phyloP scores from a whole-genome alignment of 1,139 yeast species.

The Sugiyamaella sp. region DNA sequence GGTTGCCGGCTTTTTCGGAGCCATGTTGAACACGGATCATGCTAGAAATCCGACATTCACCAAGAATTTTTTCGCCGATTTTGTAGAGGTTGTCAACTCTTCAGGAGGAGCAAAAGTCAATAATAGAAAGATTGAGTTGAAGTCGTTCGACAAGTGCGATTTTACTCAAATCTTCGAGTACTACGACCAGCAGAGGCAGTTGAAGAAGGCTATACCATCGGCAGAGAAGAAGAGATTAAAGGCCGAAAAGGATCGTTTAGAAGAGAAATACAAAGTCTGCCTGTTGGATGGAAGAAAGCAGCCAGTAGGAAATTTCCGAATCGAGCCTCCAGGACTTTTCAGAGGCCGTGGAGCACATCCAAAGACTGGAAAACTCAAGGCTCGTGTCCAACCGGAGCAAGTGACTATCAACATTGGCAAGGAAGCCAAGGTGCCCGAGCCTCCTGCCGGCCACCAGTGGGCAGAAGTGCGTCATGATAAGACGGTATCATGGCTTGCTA shows the following conservation, averaged over 20 bases:
- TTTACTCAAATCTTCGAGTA: constrained; percentile 73
- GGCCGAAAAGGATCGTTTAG: constrained; percentile 70
- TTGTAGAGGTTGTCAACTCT: constrained; percentile 66
- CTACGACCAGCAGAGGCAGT: constrained; percentile 71
- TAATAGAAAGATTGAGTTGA: constrained; percentile 51
- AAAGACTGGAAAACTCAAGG: constrained; percentile 77
- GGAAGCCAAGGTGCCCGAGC: constrained; percentile 71
- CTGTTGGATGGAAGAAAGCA: constrained; percentile 84
- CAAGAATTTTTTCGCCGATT: constrained; percentile 83
- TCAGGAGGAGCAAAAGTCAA: constrained; percentile 58
- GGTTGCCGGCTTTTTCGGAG: constrained; percentile 94
- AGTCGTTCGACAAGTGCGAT: constrained; percentile 70
- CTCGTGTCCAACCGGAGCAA: constrained; percentile 84
- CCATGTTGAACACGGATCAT: constrained; percentile 86
- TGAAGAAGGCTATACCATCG: constrained; percentile 64
- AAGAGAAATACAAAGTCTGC: constrained; percentile 83
- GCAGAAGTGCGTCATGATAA: constrained; percentile 87
- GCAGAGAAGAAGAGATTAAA: constrained; percentile 76
- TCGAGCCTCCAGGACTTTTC: constrained; percentile 95
- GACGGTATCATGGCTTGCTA: constrained; percentile 93
- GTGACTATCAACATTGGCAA: constrained; percentile 81
- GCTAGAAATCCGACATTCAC: constrained; percentile 85
- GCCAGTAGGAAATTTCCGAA: constrained; percentile 88
- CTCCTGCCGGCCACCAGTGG: constrained; percentile 91
- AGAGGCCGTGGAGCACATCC: constrained; percentile 98